Percentiles rank a stretch among this genome's conserved stretches.
These are phyloP conservation scores for Corrigiola litoralis DNA, from an alignment of 179 eudicot genomes.

Conservation along the genomic window DNA sequence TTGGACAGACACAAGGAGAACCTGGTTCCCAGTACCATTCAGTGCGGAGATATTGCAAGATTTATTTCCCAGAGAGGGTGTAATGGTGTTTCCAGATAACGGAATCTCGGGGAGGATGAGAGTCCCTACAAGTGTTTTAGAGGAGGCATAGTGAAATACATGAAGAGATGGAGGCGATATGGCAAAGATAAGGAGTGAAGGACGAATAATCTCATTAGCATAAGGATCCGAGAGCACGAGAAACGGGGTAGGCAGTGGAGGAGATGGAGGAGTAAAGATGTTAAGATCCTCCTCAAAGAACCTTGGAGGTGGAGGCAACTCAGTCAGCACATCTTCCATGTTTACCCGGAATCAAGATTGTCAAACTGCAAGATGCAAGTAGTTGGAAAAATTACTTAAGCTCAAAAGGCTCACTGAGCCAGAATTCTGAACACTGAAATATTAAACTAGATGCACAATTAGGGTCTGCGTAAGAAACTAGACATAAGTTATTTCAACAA, in stretches of 20 bases:
- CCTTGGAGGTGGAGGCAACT: slow-evolving; percentile 85
- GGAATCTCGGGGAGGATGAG: slow-evolving; percentile 77
- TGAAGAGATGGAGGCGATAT: slow-evolving; percentile 70
- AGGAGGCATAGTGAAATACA: slow-evolving; percentile 54
- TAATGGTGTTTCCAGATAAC: slow-evolving; percentile 52
- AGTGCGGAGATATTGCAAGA: slow-evolving; percentile 69
- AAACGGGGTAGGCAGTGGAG: slow-evolving; percentile 62
- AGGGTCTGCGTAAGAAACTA: background rate
- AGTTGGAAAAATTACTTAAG: background rate
- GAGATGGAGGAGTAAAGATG: slow-evolving; percentile 70
- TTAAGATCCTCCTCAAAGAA: slow-evolving; percentile 86
- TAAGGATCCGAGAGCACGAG: slow-evolving; percentile 47
- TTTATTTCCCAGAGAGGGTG: slow-evolving; percentile 56
- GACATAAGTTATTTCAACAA: background rate
- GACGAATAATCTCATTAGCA: slow-evolving; percentile 40
- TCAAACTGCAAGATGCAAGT: slow-evolving; percentile 19
- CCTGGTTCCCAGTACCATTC: slow-evolving; percentile 36
- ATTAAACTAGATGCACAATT: background rate
- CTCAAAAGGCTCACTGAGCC: background rate
- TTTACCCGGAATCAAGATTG: background rate
- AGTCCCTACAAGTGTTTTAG: slow-evolving; percentile 73
- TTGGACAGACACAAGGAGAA: slow-evolving; percentile 57
- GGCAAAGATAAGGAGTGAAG: slow-evolving; percentile 82
- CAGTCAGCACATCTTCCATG: slow-evolving; percentile 94
- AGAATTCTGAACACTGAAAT: background rate